Base-by-base conservation (phyloP, 2,329 filamentous ascomycete genomes). In the Cercospora zeae-maydis region DNA sequence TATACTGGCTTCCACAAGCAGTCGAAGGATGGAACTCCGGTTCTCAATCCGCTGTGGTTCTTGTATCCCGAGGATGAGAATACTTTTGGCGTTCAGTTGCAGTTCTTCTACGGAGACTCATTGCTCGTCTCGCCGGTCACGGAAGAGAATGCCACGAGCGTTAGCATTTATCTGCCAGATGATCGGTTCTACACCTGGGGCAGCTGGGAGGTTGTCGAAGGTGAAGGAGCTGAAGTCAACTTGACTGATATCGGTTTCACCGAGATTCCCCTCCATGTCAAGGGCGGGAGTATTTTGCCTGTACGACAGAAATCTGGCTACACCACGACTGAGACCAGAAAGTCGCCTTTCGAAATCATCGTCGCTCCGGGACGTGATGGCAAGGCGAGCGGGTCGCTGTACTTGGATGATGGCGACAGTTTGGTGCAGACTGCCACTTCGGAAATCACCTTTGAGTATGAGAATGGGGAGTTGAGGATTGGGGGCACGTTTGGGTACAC, bases 321-420 rank as follows among this genome's bases (percentile, higher is more conserved):
- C 78, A 91, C 79, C 70, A 92, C 75, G 72, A 86, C 70, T 73
- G 88, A 82, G 45, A 77, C 90, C 34, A 81, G 88, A 33, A 80
- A 83, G 65, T 80, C 88, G 68, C 80, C 86, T 66, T 93, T 93
- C 76, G 83, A 88, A 72, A 78, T 95, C 55, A 70, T 93, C 31
- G 81, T 95, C 39, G 87, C 90, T 0, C 82, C 89, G 0, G 86
- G 83, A 4, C 71, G 73, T 0, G 78, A 88, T 59, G 88, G 87
- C 2, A 83, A 78, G 7, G 91, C 91, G 0, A 75, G 72, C 1
- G 91, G 91, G 0, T 79, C 81, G 55, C 78, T 95, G 62, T 93
- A 93, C 73, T 77, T 93, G 4, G 91, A 95, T 69, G 91, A 96
- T 65, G 91, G 91, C 8, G 86, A 87, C 62, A 86, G 83, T 30